These are phyloP conservation scores for Penicillium ochrochloron DNA, from an alignment of 495 filamentous ascomycete genomes.

Conservation along the genomic window DNA sequence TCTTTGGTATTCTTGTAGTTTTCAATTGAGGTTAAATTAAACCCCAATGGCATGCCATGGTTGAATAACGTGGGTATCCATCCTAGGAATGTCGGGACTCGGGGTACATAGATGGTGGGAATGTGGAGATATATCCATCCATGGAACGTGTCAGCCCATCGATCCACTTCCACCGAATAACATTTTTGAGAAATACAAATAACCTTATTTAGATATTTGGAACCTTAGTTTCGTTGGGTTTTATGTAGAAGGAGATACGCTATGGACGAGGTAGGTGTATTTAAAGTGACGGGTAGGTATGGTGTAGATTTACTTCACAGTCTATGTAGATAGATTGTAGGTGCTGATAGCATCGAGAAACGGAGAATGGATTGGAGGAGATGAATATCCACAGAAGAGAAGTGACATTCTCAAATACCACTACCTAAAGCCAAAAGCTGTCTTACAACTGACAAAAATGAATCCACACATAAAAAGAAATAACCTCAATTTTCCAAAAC, in stretches of 20 bases:
- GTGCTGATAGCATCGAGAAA: neutral
- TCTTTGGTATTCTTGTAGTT: neutral
- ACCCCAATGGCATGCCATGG: slow-evolving; percentile 2
- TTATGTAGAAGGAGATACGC: too few species aligned
- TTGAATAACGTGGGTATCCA: neutral
- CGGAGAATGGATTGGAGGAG: neutral
- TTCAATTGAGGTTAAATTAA: neutral
- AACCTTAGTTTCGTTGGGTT: too few species aligned
- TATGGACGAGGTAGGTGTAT: too few species aligned
- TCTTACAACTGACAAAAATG: slow-evolving; percentile 3
- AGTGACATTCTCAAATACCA: slow-evolving; percentile 24
- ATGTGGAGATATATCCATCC: slow-evolving; percentile 4
- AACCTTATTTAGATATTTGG: too few species aligned
- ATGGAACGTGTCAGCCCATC: neutral
- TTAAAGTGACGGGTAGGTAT: too few species aligned
- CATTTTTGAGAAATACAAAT: too few species aligned
- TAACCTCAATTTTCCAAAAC: slow-evolving; percentile 25
- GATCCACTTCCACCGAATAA: neutral
- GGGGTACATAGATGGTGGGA: too few species aligned
- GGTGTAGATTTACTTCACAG: too few species aligned
- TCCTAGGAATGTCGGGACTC: neutral
- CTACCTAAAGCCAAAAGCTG: neutral
- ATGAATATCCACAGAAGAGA: slow-evolving; percentile 9
- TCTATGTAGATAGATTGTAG: too few species aligned
- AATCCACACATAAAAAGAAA: slow-evolving; percentile 16